Evolutionary conservation across 352 stramenopile species (phyloP), one percentile per base, ranked within the genome.

Genomic region (Globisporangium solare): DNA sequence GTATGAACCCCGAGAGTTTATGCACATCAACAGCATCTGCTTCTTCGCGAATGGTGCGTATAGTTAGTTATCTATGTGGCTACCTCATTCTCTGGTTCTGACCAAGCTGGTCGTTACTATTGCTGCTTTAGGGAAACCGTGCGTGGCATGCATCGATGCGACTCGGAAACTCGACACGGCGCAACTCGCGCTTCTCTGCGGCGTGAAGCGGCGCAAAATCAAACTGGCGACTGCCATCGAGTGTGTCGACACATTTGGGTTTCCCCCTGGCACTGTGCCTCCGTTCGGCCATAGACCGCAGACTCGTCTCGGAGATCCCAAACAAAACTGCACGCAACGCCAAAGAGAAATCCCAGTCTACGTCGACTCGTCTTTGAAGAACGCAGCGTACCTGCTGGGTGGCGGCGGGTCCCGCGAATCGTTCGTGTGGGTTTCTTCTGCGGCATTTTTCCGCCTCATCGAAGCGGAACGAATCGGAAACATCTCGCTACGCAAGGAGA

Each of bases 21-120:
- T 79, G 18, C 70, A 76, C 8, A 66, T 87, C 45, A 92, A 92
- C 62, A 74, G 71, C 27, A 88, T 92, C 42, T 92, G 82, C 56
- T 84, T 92, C 45, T 86, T 89, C 42, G 75, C 75, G 6, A 69
- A 88, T 60, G 76, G 78, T 87, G 62, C 31, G 67, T 57, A 31
- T 13, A 12, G 24, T 18, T 13, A 12, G 24, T 18, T 18, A 15
- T 54, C 47, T 39, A 12, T 15, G 32, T 56, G 56, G 5, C n/a
- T n/a, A n/a, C n/a, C n/a, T 53, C 13, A 50, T 37, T 51, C 14
- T 21, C 24, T 27, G 24, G n/a, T 35, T 35, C 27, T 35, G 3
- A 35, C 10, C 27, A 35, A 35, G 27, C 27, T 35, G 27, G 10
- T 35, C 27, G 27, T 35, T 35, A 6, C 27, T 35, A 35, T 35